These are phyloP conservation scores for Fusarium sambucinum DNA, from an alignment of 2,329 filamentous ascomycete species.

Conservation along the genomic window DNA sequence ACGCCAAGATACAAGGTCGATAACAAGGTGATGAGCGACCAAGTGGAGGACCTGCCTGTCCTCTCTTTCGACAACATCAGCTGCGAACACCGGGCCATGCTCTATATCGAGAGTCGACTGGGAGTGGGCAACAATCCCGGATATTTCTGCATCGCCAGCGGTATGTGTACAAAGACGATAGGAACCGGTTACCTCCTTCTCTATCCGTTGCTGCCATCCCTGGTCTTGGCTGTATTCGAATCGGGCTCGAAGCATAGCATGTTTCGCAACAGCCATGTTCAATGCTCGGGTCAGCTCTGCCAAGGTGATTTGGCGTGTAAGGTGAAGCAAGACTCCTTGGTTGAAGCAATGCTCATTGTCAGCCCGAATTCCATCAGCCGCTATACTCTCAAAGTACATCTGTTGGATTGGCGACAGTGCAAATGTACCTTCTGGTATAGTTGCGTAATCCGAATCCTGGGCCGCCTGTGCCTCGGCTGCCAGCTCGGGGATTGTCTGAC, in stretches of 20 bases:
- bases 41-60: constrained; percentile 1
- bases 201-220: constrained; percentile 4
- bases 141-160: neutral
- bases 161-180: neutral
- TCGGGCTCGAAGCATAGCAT: constrained; percentile 8
- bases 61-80: neutral
- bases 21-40: constrained; percentile 3
- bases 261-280: neutral
- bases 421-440: neutral
- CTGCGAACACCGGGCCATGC: constrained; percentile 4
- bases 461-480: neutral
- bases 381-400: constrained; percentile 7
- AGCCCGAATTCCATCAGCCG: constrained; percentile 6
- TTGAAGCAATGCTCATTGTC: constrained; percentile 1
- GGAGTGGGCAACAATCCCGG: neutral
- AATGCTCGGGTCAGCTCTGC: neutral
- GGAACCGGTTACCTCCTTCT: neutral
- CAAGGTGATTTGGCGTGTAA: neutral
- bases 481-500: constrained; percentile 3
- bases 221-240: neutral
- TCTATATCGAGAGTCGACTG: neutral
- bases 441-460: neutral
- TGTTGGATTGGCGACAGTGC: constrained; percentile 2
- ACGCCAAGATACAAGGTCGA: constrained; percentile 8
- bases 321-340: neutral